Evolutionary conservation across 352 stramenopile species (phyloP).

Genomic region (Phytophthora meadii): DNA sequence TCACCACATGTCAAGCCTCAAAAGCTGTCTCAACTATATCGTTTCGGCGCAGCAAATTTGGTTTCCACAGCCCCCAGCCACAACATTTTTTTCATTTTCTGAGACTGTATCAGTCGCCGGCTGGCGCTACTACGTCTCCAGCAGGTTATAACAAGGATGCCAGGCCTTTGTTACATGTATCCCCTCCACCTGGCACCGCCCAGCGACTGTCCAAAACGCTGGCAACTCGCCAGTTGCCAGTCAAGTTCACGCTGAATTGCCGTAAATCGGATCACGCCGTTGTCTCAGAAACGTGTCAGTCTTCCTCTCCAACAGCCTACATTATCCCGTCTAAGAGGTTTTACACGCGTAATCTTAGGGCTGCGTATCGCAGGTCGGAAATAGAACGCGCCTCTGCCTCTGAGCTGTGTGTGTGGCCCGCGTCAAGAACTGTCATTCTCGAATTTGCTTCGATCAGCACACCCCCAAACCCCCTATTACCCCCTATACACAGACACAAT

Average conservation of each 20-base stretch:
- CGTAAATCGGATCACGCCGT: conserved; percentile 5
- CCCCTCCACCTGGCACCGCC: neutral
- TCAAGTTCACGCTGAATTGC: too few species aligned
- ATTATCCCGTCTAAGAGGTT: neutral
- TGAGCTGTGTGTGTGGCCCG: neutral
- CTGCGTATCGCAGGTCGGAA: conserved; percentile 21
- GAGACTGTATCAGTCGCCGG: neutral
- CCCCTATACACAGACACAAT: conserved; percentile 26
- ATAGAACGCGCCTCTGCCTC: conserved; percentile 21
- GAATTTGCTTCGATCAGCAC: conserved; percentile 39
- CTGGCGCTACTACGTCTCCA: neutral
- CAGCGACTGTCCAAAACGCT: conserved; percentile 18
- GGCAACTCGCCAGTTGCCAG: neutral
- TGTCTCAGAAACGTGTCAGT: conserved; percentile 24
- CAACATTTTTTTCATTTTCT: conserved; percentile 10
- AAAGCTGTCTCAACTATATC: conserved; percentile 5
- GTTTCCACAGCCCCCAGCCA: conserved; percentile 13
- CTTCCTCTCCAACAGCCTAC: neutral
- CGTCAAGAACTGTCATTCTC: conserved; percentile 39
- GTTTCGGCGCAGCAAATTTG: conserved; percentile 11
- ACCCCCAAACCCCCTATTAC: neutral
- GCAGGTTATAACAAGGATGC: conserved; percentile 2
- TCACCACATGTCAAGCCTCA: neutral
- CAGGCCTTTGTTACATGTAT: neutral
- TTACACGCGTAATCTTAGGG: conserved; percentile 18